These are phyloP conservation scores for Corymbia calophylla DNA, from an alignment of 441 rosid genomes.

Conservation along the genomic window DNA sequence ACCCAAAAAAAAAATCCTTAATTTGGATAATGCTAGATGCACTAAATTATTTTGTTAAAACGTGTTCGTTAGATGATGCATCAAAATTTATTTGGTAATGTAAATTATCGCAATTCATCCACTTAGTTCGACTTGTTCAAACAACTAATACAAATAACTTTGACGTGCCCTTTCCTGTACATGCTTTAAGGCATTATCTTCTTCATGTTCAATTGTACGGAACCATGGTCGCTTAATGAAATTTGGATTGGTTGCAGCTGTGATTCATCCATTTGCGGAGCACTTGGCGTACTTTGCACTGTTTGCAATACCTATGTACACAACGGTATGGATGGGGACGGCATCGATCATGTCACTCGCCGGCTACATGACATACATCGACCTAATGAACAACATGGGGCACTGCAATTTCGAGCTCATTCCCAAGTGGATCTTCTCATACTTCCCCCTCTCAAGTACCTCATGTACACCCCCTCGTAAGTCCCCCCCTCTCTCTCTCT, in stretches of 20 bases:
- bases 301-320: constrained; percentile 19
- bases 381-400: constrained; percentile 27
- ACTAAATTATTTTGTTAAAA: not conserved
- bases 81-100: not conserved
- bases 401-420: constrained; percentile 28
- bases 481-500: not conserved
- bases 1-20: too few species aligned
- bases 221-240: not conserved
- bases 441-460: constrained; percentile 24
- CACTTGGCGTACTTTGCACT: constrained; percentile 24
- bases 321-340: constrained; percentile 15
- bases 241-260: constrained; percentile 9
- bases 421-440: constrained; percentile 14
- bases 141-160: not conserved
- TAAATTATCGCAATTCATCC: not conserved
- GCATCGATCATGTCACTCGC: constrained; percentile 12
- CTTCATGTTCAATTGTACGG: not conserved
- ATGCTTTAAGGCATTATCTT: not conserved
- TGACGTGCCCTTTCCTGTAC: not conserved
- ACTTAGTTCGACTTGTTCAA: not conserved
- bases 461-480: constrained; percentile 34
- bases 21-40: not conserved
- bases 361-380: constrained; percentile 26
- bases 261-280: constrained; percentile 42
- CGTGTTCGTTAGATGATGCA: not conserved